Evolutionary conservation across 2,329 filamentous ascomycete species (phyloP).

Genomic region (Fusarium robinianum): DNA sequence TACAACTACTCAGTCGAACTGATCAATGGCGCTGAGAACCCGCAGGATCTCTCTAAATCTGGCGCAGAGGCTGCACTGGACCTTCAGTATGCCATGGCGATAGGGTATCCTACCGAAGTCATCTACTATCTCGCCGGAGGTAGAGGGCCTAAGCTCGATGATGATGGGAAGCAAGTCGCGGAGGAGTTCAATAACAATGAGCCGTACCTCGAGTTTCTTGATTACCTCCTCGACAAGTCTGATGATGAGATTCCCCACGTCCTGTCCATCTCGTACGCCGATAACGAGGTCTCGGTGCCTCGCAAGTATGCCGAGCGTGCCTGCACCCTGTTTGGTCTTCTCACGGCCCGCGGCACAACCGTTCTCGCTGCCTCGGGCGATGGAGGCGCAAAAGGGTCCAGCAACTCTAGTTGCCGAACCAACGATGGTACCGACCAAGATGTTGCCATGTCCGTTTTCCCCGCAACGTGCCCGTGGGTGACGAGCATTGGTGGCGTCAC

Average conservation of each 20-base stretch:
- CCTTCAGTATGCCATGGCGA: slow-evolving; percentile 52
- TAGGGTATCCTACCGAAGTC: slow-evolving; percentile 51
- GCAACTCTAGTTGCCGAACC: slow-evolving; percentile 56
- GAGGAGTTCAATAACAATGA: slow-evolving; percentile 52
- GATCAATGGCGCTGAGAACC: slow-evolving; percentile 52
- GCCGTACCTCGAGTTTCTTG: slow-evolving; percentile 60
- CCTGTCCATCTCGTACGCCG: slow-evolving; percentile 61
- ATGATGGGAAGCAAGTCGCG: slow-evolving; percentile 42
- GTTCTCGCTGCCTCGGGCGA: slow-evolving; percentile 58
- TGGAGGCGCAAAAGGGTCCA: slow-evolving; percentile 50
- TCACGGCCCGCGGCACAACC: slow-evolving; percentile 57
- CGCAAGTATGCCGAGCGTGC: slow-evolving; percentile 55
- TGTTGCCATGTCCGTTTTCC: slow-evolving; percentile 65
- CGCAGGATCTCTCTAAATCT: slow-evolving; percentile 43
- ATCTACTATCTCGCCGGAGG: slow-evolving; percentile 53
- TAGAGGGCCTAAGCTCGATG: slow-evolving; percentile 47
- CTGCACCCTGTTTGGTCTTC: slow-evolving; percentile 57
- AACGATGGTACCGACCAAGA: slow-evolving; percentile 62
- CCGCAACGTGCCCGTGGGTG: slow-evolving; percentile 69
- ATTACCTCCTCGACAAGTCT: slow-evolving; percentile 52
- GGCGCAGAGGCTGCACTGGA: slow-evolving; percentile 54
- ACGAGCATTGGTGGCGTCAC: slow-evolving; percentile 67
- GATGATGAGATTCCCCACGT: slow-evolving; percentile 57
- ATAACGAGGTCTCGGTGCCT: slow-evolving; percentile 61
- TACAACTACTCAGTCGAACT: slow-evolving; percentile 49